Evolutionary conservation across 208 protist genomes (phyloP).

Genomic region (Acanthamoeba comandoni): DNA sequence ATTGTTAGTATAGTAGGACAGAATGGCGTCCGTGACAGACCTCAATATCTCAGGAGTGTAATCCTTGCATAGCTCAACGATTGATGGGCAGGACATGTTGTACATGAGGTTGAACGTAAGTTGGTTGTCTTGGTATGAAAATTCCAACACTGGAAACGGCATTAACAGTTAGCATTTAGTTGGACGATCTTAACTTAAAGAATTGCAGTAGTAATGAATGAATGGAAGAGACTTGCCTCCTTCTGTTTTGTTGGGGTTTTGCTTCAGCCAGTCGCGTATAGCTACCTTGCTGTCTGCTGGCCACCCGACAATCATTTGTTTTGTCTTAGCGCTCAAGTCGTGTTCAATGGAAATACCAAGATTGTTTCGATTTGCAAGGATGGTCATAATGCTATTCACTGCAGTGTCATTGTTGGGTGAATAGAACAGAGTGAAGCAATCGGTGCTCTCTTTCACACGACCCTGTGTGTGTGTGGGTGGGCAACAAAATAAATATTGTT

Average conservation of each 20-base stretch:
- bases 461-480: slow-evolving; percentile 6
- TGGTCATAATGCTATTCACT: slow-evolving; percentile 36
- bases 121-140: too few relatives aligned
- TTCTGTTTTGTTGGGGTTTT: slow-evolving; percentile 27
- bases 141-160: too few relatives aligned
- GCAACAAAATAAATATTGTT: too few relatives aligned
- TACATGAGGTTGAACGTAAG: slow-evolving; percentile 30
- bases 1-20: slow-evolving; percentile 12
- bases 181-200: too few relatives aligned
- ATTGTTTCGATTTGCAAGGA: slow-evolving; percentile 27
- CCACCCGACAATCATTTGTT: not conserved
- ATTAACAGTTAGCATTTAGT: too few relatives aligned
- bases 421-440: slow-evolving; percentile 56
- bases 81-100: slow-evolving; percentile 16
- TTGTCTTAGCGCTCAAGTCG: not conserved
- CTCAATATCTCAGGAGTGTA: slow-evolving; percentile 23
- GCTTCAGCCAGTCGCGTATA: slow-evolving; percentile 5
- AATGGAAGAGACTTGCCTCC: not conserved
- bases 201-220: too few relatives aligned
- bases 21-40: slow-evolving; percentile 3
- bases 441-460: not conserved
- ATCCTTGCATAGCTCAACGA: slow-evolving; percentile 44
- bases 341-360: slow-evolving; percentile 9
- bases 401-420: slow-evolving; percentile 11
- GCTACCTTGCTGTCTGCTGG: not conserved